Evolutionary conservation across 2,329 filamentous ascomycete genomes (phyloP), one percentile per base, ranked within the genome.

Genomic region (Lasiodiplodia sp.): DNA sequence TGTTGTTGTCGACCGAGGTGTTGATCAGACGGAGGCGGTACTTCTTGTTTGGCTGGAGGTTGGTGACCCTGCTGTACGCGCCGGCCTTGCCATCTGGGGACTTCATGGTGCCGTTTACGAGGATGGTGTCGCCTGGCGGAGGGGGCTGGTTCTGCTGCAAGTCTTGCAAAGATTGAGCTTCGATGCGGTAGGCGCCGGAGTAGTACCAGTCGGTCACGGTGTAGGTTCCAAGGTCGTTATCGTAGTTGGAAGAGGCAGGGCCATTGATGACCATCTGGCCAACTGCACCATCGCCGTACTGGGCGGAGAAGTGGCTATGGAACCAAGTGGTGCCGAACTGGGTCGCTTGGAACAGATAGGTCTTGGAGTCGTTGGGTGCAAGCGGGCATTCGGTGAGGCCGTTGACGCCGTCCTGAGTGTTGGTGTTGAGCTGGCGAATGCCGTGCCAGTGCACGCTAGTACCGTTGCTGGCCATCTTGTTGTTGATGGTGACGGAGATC

Each of bases 381-480:
- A 92, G 88, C 2, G 91, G 90, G 71, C 91, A 93, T 76, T 93
- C 89, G 8, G 85, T 87, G 21, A 87, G 75, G 31, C 84, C 82
- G 28, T 79, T 80, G 8, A 81, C 80, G 18, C 84, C 84, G 70
- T 86, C 84, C 72, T 79, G 77, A 56, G 83, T 75, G 31, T 78
- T 78, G 12, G 76, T 77, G 52, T 79, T 75, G 8, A 82, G 71
- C 70, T 84, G 82, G 23, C 83, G 75, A 12, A 86, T 74, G 49
- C 85, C 85, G 69, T 87, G 85, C 83, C 83, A 87, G 71, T 87
- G 85, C 34, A 87, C 79, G 7, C 81, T 76, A 6, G 84, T 86
- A 44, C 84, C 85, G 63, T 86, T 85, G 47, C 78, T 74, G 44
- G 66, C 55, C 8, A 81, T 73, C 14, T 72, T 67, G 62, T 77